Percentiles rank a stretch among this genome's conserved stretches.
Evolutionary conservation across 1,284 basidiomycete genomes (phyloP).

Genomic region (Apiotrichum porosum): DNA sequence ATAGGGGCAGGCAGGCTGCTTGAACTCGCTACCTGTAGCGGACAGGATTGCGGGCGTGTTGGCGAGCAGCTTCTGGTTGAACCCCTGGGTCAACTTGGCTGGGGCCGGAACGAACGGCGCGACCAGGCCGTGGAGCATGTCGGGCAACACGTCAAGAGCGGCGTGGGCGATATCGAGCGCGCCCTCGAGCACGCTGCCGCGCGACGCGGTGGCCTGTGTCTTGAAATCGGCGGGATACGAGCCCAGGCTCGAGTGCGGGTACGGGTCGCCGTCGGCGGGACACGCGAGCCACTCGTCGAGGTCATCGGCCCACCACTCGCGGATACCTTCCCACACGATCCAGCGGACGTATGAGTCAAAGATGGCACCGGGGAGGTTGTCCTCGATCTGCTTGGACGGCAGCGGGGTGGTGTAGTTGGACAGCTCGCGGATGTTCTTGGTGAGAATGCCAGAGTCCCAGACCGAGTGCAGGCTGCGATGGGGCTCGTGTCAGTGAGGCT

Average conservation of each 20-base stretch:
- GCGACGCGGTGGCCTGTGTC: background rate
- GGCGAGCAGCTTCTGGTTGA: constrained; percentile 6
- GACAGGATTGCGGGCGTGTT: constrained; percentile 1
- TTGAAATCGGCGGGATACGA: constrained; percentile 4
- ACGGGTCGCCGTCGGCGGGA: constrained; percentile 51
- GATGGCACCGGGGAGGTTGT: constrained; percentile 67
- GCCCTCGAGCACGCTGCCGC: background rate
- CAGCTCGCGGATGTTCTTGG: constrained; percentile 69
- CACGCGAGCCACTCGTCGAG: constrained; percentile 62
- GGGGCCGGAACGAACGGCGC: constrained; percentile 16
- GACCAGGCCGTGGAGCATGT: constrained; percentile 1
- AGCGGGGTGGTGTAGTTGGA: constrained; percentile 70
- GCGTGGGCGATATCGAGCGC: background rate
- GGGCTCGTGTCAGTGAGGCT: too few species aligned
- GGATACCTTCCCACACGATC: constrained; percentile 75
- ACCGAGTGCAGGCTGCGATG: constrained; percentile 72
- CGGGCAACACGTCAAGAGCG: background rate
- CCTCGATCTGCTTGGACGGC: constrained; percentile 61
- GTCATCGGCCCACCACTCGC: constrained; percentile 61
- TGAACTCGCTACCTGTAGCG: background rate
- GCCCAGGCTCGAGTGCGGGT: constrained; percentile 33
- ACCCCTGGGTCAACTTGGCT: background rate
- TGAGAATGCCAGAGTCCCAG: constrained; percentile 78
- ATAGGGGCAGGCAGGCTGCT: constrained; percentile 66
- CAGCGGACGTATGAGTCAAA: constrained; percentile 85